phyloP scores from a whole-genome alignment of 768 basidiomycete species.

The Scleroderma citrinum region DNA sequence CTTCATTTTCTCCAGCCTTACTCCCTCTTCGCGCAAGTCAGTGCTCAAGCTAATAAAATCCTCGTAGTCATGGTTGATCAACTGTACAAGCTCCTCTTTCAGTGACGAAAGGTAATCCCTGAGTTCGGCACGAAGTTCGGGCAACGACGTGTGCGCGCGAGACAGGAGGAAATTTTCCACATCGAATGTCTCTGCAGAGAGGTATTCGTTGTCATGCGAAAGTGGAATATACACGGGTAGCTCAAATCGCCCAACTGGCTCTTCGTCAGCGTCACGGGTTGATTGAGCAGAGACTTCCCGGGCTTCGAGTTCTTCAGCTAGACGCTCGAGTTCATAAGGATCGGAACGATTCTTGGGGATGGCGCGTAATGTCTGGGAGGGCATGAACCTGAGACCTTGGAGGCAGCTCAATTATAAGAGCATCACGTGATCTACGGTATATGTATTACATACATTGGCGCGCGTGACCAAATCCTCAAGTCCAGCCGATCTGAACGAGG shows the following conservation, averaged over 20 bases:
- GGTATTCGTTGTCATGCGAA: slow-evolving; percentile 71
- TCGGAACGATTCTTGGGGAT: slow-evolving; percentile 29
- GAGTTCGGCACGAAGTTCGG: slow-evolving; percentile 83
- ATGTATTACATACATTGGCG: no score
- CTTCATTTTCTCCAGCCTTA: slow-evolving; percentile 61
- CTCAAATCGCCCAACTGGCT: slow-evolving; percentile 29
- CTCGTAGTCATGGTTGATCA: slow-evolving; percentile 98
- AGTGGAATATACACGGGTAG: slow-evolving; percentile 67
- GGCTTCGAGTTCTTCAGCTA: slow-evolving; percentile 64
- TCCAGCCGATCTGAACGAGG: no score
- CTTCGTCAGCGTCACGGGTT: slow-evolving; percentile 5
- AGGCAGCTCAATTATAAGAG: no score
- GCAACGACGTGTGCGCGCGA: slow-evolving; percentile 76
- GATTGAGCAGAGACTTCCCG: slow-evolving; percentile 40
- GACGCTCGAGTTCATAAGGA: slow-evolving; percentile 62
- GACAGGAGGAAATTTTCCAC: slow-evolving; percentile 87
- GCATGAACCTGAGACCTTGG: slow-evolving; percentile 7
- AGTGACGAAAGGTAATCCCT: slow-evolving; percentile 77
- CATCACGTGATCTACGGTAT: not conserved
- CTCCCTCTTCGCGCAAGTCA: slow-evolving; percentile 81
- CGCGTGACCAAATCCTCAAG: no score
- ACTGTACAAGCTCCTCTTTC: slow-evolving; percentile 89
- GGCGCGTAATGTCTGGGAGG: slow-evolving; percentile 11
- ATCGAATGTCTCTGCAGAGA: slow-evolving; percentile 64
- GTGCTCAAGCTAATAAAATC: slow-evolving; percentile 96